These are phyloP conservation scores for Narthecium ossifragum DNA, from an alignment of 106 monocot species.

Conservation along the genomic window DNA sequence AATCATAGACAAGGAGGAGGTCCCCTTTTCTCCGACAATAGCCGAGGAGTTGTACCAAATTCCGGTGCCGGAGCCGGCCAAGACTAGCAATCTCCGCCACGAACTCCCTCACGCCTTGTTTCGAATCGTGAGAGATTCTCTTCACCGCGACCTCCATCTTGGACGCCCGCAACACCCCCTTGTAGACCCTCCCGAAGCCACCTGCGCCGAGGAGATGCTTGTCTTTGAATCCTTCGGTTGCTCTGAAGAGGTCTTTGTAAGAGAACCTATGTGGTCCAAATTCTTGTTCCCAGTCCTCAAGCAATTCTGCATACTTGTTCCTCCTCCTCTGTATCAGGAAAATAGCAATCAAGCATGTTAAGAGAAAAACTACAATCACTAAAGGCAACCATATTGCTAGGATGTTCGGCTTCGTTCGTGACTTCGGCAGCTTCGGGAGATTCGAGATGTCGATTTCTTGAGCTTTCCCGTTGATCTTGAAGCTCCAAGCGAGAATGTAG, in stretches of 20 bases:
- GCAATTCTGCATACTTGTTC: conserved; percentile 7
- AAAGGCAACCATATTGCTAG: not conserved
- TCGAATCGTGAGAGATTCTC: conserved; percentile 1
- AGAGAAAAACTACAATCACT: not conserved
- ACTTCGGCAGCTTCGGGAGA: not conserved
- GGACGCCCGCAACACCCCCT: not conserved
- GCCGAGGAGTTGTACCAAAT: conserved; percentile 1
- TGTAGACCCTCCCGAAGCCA: conserved; percentile 9
- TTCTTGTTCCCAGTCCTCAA: conserved; percentile 11
- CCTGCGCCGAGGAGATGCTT: not conserved
- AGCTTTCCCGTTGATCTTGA: conserved; percentile 12
- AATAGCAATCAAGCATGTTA: not conserved
- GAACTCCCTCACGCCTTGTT: not conserved
- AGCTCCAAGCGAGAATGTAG: conserved; percentile 29
- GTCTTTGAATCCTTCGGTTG: conserved; percentile 6
- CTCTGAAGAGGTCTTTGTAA: conserved; percentile 1
- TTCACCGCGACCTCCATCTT: conserved; percentile 6
- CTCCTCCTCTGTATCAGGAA: not conserved
- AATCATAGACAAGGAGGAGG: conserved; percentile 5
- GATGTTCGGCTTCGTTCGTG: not conserved
- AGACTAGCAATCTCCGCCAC: conserved; percentile 5
- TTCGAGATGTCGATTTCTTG: not conserved
- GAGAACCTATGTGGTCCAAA: not conserved
- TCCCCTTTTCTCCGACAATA: not conserved
- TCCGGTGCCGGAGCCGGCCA: conserved; percentile 1